phyloP scores from a whole-genome alignment of 139 green algal species.

The Chlamydomonas schloesseri region DNA sequence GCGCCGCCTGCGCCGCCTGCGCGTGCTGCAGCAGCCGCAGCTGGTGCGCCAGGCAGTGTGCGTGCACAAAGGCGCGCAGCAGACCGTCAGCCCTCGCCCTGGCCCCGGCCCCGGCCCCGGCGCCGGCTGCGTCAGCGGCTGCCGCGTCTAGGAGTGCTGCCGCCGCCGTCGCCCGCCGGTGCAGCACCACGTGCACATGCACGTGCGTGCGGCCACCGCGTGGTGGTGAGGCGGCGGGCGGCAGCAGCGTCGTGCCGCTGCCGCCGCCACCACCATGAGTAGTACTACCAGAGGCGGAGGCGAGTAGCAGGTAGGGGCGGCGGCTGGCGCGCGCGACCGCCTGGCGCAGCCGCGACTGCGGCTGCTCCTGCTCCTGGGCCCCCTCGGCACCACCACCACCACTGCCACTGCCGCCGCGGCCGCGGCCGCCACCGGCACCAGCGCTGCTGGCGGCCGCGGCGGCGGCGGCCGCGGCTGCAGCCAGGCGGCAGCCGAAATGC shows the following conservation, averaged over 20 bases:
- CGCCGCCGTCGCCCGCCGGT: background rate
- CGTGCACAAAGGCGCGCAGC: slow-evolving; percentile 52
- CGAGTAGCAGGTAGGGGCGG: slow-evolving; percentile 10
- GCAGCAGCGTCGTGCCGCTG: background rate
- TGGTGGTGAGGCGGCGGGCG: background rate
- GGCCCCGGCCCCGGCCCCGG: background rate
- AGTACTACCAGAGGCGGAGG: background rate
- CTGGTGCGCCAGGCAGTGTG: slow-evolving; percentile 1
- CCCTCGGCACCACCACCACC: too few relatives aligned
- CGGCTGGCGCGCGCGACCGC: background rate
- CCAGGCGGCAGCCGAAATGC: slow-evolving; percentile 13
- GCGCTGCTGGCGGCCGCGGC: background rate
- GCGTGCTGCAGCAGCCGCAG: background rate
- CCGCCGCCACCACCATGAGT: background rate
- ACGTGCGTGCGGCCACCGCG: background rate
- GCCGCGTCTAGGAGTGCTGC: too few relatives aligned
- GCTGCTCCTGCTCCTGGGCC: too few relatives aligned
- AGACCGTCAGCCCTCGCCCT: background rate
- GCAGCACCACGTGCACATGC: slow-evolving; percentile 41
- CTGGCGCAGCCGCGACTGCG: background rate
- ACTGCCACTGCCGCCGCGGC: background rate
- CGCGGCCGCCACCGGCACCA: background rate
- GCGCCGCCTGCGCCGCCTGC: background rate
- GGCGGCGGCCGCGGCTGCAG: background rate
- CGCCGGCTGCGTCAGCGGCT: too few relatives aligned